These are phyloP conservation scores for Wickerhamiella sergipiensis DNA, from an alignment of 805 yeast species.

Conservation along the genomic window DNA sequence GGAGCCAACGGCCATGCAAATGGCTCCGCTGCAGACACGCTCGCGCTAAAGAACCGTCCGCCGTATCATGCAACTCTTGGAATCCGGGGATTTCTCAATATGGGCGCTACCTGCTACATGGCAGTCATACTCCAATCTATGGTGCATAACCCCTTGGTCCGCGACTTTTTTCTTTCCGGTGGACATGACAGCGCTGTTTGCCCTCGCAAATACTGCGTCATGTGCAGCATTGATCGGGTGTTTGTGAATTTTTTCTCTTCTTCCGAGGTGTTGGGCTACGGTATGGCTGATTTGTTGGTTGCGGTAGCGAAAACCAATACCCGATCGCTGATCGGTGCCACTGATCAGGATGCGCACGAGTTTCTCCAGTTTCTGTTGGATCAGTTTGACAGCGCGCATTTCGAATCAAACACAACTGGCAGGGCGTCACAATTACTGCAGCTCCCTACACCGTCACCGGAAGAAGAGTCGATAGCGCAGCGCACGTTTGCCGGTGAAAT, in stretches of 20 bases:
- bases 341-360: constrained; percentile 98
- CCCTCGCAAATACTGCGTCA: constrained; percentile 38
- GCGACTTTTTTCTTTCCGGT: constrained; percentile 65
- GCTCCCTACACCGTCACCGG: constrained; percentile 2
- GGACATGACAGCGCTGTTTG: constrained; percentile 46
- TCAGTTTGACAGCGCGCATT: constrained; percentile 46
- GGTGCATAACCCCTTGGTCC: constrained; percentile 78
- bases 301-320: constrained; percentile 66
- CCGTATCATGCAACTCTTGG: constrained; percentile 62
- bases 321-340: constrained; percentile 79
- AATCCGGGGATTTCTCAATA: constrained; percentile 72
- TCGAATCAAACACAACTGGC: constrained; percentile 2
- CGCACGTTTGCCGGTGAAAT: constrained; percentile 70
- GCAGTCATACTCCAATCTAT: constrained; percentile 81
- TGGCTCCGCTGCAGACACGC: background rate
- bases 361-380: constrained; percentile 86
- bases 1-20: background rate
- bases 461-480: constrained; percentile 33
- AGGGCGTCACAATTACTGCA: background rate
- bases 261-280: constrained; percentile 49
- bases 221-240: constrained; percentile 75
- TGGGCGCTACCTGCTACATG: constrained; percentile 98
- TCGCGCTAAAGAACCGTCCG: background rate
- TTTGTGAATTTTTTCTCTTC: constrained; percentile 63
- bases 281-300: constrained; percentile 65